Base-by-base conservation (phyloP, 768 basidiomycete species). In the Trametes cinnabarina region DNA sequence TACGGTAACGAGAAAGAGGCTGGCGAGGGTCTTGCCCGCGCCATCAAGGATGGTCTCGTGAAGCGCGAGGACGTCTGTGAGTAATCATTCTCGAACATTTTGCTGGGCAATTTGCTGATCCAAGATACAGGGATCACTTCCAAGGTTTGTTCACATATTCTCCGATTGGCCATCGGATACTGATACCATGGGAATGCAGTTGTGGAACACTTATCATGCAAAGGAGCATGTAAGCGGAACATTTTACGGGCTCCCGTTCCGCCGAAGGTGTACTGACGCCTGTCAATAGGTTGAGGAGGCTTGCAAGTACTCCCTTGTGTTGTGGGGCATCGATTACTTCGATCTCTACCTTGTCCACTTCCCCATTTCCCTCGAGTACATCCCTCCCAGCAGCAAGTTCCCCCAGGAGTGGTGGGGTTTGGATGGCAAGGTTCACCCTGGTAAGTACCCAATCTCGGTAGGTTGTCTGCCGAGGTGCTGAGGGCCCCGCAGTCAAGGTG, bases 171-270 rank as follows among this genome's bases (percentile, higher is more conserved):
- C 11, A 28, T 35, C 28, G 51, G 20, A 37, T 26, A 17, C 44
- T 55, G 47, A 49, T 44, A 42, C 26, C 32, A 54, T 51, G 39
- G 15, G 47, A 55, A 42, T 46, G 53, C 62, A 87, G 86, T 77
- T 94, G 34, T 94, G 92, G 93, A 94, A 94, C 73, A 91, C 90
- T 5, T 91, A 87, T 78, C 92, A 96, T 68, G 84, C 86, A 44
- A 81, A 79, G 57, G 86, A 93, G 54, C 86, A 86, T 67, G 90
- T 87, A 65, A 72, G 82, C 26, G 26, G 32, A 37, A 35, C 12
- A 12, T 39, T 32, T 23, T 14, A 17, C 47, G 47, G 52, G 25
- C 34, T 41, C 15, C 43, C 55, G 57, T 34, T 51, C 39, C 40
- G 22, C 34, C 41, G 47, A 30, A 28, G 17, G 37, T 17, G 22